Evolutionary conservation across 208 protist species (phyloP).

Genomic region (Trypanosoma conorhini): DNA sequence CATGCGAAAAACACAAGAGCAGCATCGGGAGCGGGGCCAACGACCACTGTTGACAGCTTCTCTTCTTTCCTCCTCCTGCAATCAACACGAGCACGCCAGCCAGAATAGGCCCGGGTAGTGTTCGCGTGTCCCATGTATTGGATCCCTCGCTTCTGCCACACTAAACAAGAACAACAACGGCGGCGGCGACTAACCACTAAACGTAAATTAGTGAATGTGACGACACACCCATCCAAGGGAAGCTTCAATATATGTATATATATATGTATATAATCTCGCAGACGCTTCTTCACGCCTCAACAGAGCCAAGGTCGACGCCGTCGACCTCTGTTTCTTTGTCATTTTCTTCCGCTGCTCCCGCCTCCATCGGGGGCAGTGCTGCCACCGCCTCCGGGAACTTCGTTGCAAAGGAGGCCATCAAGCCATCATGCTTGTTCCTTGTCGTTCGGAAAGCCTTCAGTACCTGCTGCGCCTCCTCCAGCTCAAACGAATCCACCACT

Average conservation of each 20-base stretch:
- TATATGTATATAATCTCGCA: background rate
- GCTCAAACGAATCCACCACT: conserved; percentile 37
- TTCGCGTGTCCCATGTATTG: background rate
- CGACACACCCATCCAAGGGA: background rate
- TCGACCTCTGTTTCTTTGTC: background rate
- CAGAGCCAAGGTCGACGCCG: background rate
- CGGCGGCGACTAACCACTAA: background rate
- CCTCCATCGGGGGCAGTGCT: background rate
- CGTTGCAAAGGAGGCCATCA: conserved; percentile 24
- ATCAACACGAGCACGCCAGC: no score
- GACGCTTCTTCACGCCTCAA: background rate
- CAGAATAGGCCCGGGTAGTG: background rate
- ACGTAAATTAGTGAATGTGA: background rate
- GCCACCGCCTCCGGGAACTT: conserved; percentile 38
- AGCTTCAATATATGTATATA: background rate
- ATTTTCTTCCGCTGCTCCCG: background rate
- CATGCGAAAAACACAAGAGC: no score
- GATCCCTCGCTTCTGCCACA: background rate
- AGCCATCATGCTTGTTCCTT: conserved; percentile 30
- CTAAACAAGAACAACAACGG: background rate
- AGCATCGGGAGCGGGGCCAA: no score
- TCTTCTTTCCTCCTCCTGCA: no score
- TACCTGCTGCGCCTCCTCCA: conserved; percentile 34
- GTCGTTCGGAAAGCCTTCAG: conserved; percentile 32
- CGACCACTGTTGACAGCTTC: no score